Evolutionary conservation across 106 monocot genomes (phyloP).

Genomic region (Dactylorhiza incarnata): DNA sequence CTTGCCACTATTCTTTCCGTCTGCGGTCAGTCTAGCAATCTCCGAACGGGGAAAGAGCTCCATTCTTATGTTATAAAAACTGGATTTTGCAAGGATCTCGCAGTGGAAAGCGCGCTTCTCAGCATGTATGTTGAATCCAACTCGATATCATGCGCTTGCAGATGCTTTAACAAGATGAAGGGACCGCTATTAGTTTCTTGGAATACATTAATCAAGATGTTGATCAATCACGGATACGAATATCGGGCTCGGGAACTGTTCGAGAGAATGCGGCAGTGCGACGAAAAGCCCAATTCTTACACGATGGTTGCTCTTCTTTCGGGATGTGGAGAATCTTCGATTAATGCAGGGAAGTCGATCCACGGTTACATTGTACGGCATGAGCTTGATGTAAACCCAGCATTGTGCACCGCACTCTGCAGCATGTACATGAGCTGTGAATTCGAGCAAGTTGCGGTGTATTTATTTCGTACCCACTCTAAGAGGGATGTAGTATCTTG

Average conservation of each 20-base stretch:
- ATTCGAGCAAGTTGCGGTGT: conserved; percentile 2
- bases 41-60: conserved; percentile 18
- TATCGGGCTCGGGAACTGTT: conserved; percentile 14
- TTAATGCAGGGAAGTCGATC: conserved; percentile 18
- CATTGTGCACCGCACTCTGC: conserved; percentile 21
- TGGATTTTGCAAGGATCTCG: conserved; percentile 1
- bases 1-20: conserved; percentile 12
- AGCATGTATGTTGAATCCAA: conserved; percentile 19
- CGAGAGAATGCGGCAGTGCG: conserved; percentile 10
- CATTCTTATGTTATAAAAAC: conserved; percentile 27
- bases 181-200: conserved; percentile 6
- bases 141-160: conserved; percentile 6
- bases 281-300: conserved; percentile 16
- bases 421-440: conserved; percentile 31
- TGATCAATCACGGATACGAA: conserved; percentile 3
- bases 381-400: conserved; percentile 11
- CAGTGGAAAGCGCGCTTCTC: conserved; percentile 11
- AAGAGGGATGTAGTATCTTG: conserved; percentile 24
- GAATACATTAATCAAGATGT: conserved; percentile 16
- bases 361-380: conserved; percentile 21
- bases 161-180: conserved; percentile 15
- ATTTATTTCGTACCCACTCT: conserved; percentile 20
- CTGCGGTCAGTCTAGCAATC: conserved; percentile 7
- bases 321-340: conserved; percentile 12
- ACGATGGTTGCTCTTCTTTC: conserved; percentile 31